Base-by-base conservation (phyloP, 2,329 filamentous ascomycete species). In the Colletotrichum graminicola region DNA sequence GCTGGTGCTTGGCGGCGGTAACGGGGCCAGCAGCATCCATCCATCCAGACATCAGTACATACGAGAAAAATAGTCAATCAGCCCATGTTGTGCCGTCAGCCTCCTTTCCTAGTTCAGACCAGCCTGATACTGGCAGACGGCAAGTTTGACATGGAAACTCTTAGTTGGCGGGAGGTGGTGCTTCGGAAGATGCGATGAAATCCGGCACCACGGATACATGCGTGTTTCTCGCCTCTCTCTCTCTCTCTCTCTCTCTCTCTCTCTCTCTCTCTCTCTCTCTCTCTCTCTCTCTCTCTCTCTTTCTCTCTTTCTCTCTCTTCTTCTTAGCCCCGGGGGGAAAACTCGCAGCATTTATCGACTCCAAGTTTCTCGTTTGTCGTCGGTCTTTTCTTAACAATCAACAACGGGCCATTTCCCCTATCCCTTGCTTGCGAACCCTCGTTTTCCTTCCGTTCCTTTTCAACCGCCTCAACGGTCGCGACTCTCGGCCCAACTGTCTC, bases 351-450 rank as follows among this genome's bases (percentile, higher is more conserved):
- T 32, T 16, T 26, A 23, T 12, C 29, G 7, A 12, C 23, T 1
- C 21, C 0, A 6, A n/a, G 11, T 59, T 54, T 59, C 56, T 49
- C 14, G 21, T 18, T 21, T 23, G 36, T 55, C 36, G 36, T 55
- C 36, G 59, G 54, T 54, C 64, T 54, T 21, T 54, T 39, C 60
- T 54, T 2, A 60, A 55, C 65, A 68, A 70, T 54, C 54, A 3
- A 8, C 21, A 23, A 68, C 68, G 65, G 65, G 34, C 36, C 69
- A 72, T 55, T 47, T 32, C 59, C 47, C 21, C n/a, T 62, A 43
- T 64, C 69, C 69, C 69, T 72, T 72, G 69, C 45, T 54, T 63
- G 59, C 59, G 65, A 68, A 60, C 39, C 39, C 60, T 72, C 59
- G 59, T 55, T 72, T 59, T 54, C 29, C 59, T 69, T 69, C 69